A percentile compares a stretch with the other conserved stretches of the same genome.
Conservation (phyloP, 1,284 basidiomycete genomes). For the Leccinum fuscescens region DNA sequence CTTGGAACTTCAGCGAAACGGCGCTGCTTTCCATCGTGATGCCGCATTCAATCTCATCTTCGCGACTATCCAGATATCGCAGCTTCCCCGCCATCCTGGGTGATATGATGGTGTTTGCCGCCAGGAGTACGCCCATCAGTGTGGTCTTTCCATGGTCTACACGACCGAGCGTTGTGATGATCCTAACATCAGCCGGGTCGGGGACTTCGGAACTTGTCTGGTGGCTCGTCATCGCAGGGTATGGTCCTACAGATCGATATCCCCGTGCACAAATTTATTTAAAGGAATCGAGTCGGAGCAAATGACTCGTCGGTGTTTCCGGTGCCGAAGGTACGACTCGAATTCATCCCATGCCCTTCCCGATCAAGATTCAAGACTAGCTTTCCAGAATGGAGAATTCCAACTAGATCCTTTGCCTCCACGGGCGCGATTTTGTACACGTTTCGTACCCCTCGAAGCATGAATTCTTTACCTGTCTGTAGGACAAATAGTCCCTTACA, state of each 20-base stretch:
- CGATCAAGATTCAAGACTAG: constrained; percentile 72
- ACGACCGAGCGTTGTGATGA: constrained; percentile 80
- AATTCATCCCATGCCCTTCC: constrained; percentile 62
- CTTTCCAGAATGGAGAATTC: constrained; percentile 64
- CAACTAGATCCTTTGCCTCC: constrained; percentile 39
- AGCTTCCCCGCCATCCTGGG: constrained; percentile 94
- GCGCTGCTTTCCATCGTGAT: constrained; percentile 99
- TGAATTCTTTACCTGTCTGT: constrained; percentile 54
- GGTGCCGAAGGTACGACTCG: background rate
- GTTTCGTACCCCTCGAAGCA: constrained; percentile 84
- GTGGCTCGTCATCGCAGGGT: constrained; percentile 20
- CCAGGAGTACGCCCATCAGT: constrained; percentile 94
- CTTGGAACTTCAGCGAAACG: constrained; percentile 82
- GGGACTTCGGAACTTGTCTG: constrained; percentile 35
- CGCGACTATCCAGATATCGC: constrained; percentile 92
- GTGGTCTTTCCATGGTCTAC: constrained; percentile 95
- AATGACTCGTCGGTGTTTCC: background rate
- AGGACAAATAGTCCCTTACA: constrained; percentile 78
- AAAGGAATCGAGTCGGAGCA: too few species aligned
- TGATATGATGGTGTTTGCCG: constrained; percentile 98
- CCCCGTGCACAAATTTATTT: background rate
- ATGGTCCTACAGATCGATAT: background rate
- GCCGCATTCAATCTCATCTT: constrained; percentile 96
- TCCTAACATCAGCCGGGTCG: constrained; percentile 62
- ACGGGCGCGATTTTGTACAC: constrained; percentile 76